phyloP scores from a whole-genome alignment of 2,329 filamentous ascomycete genomes.

The Ceratocystis albifundus region DNA sequence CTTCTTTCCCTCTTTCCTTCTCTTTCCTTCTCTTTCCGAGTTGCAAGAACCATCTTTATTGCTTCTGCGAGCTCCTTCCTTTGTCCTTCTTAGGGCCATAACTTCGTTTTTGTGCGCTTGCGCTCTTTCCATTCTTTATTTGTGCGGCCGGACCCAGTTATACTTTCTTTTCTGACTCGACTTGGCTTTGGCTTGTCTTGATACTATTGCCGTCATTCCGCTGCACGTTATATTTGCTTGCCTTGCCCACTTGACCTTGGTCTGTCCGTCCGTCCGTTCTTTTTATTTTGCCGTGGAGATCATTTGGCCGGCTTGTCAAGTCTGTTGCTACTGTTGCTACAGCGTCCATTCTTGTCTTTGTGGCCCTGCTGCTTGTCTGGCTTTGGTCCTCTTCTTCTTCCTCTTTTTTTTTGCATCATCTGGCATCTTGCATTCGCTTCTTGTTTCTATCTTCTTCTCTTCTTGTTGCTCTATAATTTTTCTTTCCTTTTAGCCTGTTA shows the following conservation, averaged over 20 bases:
- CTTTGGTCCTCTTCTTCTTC: background rate
- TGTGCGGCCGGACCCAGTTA: conserved; percentile 4
- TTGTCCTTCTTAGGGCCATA: background rate
- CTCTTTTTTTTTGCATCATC: background rate
- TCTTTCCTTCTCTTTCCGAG: conserved; percentile 12
- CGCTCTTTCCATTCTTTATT: conserved; percentile 10
- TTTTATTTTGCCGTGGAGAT: background rate
- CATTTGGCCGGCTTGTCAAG: background rate
- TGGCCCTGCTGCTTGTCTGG: background rate
- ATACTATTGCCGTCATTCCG: no score
- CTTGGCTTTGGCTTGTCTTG: no score
- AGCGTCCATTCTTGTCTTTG: background rate
- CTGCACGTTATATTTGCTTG: background rate
- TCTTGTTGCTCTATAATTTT: conserved; percentile 10
- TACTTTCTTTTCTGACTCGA: no score
- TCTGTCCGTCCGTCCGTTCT: background rate
- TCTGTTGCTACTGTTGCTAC: background rate
- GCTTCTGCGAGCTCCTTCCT: conserved; percentile 10
- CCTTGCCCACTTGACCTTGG: background rate
- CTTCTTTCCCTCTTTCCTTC: conserved; percentile 15
- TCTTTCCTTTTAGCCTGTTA: background rate
- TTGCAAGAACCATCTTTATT: conserved; percentile 10
- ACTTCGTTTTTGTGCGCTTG: conserved; percentile 11
- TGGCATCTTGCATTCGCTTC: conserved; percentile 18
- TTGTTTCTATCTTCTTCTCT: conserved; percentile 19